A percentile compares a stretch with the other conserved stretches of the same genome.
Conservation (phyloP, 768 basidiomycete genomes). For the Cystofilobasidium capitatum region DNA sequence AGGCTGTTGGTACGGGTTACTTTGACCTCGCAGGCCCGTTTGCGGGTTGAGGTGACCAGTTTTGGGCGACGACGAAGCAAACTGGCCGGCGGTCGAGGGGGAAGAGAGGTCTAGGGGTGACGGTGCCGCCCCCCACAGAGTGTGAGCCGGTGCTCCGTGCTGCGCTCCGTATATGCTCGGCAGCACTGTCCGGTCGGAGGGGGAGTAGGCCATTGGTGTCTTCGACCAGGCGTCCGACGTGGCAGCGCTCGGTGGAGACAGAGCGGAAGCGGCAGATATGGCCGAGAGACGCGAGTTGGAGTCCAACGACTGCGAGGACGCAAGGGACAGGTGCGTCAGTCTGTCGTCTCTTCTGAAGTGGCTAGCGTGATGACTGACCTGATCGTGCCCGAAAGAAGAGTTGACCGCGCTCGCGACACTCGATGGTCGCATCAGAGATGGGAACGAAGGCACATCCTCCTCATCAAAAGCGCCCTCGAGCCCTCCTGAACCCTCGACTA, state of each 20-base stretch:
- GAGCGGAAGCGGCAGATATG: neutral
- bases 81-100: neutral
- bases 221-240: constrained; percentile 25
- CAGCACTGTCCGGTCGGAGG: neutral
- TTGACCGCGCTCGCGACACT: constrained; percentile 1
- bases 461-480: neutral
- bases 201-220: constrained; percentile 2
- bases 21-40: neutral
- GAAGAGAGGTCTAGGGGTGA: neutral
- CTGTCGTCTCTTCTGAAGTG: too few relatives aligned
- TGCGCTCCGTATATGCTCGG: neutral
- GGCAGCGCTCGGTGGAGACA: constrained; percentile 24
- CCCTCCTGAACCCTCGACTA: neutral
- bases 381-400: neutral
- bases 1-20: neutral
- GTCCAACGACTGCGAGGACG: neutral
- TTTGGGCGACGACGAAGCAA: neutral
- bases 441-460: constrained; percentile 16
- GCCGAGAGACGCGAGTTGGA: constrained; percentile 4
- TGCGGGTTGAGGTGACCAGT: neutral
- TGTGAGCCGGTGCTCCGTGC: neutral
- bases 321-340: neutral
- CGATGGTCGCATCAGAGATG: constrained; percentile 20
- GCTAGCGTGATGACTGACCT: neutral
- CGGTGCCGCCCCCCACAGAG: neutral